A percentile compares a stretch with the other conserved stretches of the same genome.
Conservation (phyloP, 140 eudicot species). For the Stevia rebaudiana region DNA sequence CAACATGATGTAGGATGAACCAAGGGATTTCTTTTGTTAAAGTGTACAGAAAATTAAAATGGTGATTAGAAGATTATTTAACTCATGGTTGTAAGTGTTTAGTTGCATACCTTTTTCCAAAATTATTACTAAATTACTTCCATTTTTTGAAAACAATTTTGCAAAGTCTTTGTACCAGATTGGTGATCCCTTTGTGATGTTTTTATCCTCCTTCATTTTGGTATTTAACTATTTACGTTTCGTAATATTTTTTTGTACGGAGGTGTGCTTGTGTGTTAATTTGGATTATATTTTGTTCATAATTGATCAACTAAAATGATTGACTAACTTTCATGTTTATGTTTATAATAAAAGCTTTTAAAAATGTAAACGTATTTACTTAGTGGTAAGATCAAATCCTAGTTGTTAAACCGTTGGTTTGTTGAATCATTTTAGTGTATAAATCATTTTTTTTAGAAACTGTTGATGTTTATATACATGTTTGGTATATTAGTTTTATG, state of each 20-base stretch:
- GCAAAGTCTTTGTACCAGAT: not conserved
- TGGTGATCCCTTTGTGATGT: not conserved
- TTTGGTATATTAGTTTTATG: no score
- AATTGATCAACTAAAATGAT: not conserved
- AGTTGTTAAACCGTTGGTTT: no score
- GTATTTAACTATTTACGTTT: not conserved
- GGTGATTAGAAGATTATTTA: not conserved
- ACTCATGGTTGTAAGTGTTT: conserved; percentile 9
- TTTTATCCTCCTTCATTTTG: not conserved
- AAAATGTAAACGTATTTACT: no score
- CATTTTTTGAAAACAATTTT: conserved; percentile 3
- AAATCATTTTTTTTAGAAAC: no score
- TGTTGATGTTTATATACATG: no score
- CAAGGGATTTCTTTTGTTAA: conserved; percentile 12
- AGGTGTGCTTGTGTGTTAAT: not conserved
- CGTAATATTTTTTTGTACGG: no score
- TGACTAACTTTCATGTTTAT: no score
- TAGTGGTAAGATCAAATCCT: no score
- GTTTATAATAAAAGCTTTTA: no score
- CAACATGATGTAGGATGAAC: not conserved
- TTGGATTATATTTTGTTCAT: not conserved
- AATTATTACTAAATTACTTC: not conserved
- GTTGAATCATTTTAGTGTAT: no score
- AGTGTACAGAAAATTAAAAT: conserved; percentile 23
- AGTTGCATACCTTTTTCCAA: conserved; percentile 6